phyloP scores from a whole-genome alignment of 1,284 basidiomycete species.

The Sphaerobolus stellatus region DNA sequence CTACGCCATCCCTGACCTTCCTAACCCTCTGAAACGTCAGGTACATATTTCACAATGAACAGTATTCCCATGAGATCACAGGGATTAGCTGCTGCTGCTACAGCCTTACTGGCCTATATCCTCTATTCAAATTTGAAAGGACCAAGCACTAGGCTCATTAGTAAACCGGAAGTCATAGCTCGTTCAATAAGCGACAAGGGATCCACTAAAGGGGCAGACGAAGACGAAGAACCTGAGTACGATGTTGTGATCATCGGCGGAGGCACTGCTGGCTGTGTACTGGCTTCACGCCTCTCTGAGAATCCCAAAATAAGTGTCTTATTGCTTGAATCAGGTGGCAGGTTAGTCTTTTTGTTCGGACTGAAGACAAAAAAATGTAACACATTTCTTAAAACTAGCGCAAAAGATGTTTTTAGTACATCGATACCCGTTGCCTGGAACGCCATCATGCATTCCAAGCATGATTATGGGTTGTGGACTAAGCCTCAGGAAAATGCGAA shows the following conservation, averaged over 20 bases:
- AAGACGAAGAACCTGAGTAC: constrained; percentile 29
- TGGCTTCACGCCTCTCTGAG: constrained; percentile 72
- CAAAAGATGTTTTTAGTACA: constrained; percentile 1
- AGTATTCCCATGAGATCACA: too few relatives aligned
- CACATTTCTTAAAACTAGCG: background rate
- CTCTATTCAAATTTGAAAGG: too few relatives aligned
- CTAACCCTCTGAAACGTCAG: too few relatives aligned
- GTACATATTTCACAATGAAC: too few relatives aligned
- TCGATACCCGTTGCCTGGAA: constrained; percentile 24
- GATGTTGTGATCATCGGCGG: constrained; percentile 64
- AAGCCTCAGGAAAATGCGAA: constrained; percentile 52
- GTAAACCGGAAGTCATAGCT: too few relatives aligned
- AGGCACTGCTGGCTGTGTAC: constrained; percentile 70
- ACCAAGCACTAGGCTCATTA: too few relatives aligned
- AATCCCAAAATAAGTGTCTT: constrained; percentile 64
- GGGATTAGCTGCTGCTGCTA: too few relatives aligned
- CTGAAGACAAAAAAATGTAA: background rate
- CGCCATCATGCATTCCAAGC: constrained; percentile 39
- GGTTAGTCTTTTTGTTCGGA: background rate
- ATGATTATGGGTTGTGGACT: constrained; percentile 55
- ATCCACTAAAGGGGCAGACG: too few relatives aligned
- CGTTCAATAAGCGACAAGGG: too few relatives aligned
- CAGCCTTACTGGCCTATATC: too few relatives aligned
- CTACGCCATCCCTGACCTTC: too few relatives aligned
- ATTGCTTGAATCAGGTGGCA: constrained; percentile 65